Evolutionary conservation across 2,329 filamentous ascomycete species (phyloP).

Genomic region (Paradendryphiella salina): DNA sequence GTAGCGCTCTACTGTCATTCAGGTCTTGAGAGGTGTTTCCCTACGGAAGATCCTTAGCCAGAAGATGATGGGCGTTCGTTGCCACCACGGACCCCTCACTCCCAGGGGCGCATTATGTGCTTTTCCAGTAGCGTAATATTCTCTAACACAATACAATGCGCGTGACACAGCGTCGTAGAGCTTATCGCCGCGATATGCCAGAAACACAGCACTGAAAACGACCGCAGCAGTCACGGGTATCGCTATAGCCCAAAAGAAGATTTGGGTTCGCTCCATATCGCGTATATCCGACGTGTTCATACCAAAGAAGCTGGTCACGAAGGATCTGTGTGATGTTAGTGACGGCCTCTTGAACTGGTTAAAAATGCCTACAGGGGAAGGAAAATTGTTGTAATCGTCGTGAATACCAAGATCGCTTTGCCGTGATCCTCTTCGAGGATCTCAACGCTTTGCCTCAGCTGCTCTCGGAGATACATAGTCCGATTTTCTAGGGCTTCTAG

Average conservation of each 20-base stretch:
- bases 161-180: neutral
- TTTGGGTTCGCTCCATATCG: slow-evolving; percentile 13
- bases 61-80: no score
- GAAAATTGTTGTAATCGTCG: slow-evolving; percentile 45
- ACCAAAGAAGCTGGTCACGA: slow-evolving; percentile 19
- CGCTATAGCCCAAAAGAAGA: slow-evolving; percentile 22
- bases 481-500: no score
- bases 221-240: slow-evolving; percentile 13
- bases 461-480: no score
- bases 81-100: no score
- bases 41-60: no score
- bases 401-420: slow-evolving; percentile 19
- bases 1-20: no score
- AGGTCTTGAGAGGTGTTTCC: no score
- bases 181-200: slow-evolving; percentile 9
- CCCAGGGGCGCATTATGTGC: no score
- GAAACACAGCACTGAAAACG: slow-evolving; percentile 1
- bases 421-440: slow-evolving; percentile 17
- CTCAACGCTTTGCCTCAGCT: slow-evolving; percentile 21
- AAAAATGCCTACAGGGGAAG: slow-evolving; percentile 26
- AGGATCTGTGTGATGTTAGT: slow-evolving; percentile 9
- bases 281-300: slow-evolving; percentile 26
- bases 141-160: no score
- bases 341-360: no score
- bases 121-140: no score